Evolutionary conservation across 164 flowering plant species (phyloP).

Genomic region (Magnolia sinica): DNA sequence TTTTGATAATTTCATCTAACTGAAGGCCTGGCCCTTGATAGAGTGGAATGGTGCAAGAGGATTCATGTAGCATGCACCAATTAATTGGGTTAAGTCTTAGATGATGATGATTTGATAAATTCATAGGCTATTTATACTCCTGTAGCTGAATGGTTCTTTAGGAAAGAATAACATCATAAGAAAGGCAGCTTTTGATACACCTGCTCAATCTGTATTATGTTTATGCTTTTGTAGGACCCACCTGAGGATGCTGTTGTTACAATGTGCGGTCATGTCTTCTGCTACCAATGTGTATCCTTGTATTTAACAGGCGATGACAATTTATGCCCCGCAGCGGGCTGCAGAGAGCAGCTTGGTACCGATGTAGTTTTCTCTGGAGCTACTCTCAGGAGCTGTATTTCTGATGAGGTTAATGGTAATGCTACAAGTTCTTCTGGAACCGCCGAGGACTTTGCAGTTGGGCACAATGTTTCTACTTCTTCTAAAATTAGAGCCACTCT

Average conservation of each 20-base stretch:
- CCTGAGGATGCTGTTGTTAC: constrained; percentile 95
- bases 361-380: constrained; percentile 69
- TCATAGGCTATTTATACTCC: no score
- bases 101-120: no score
- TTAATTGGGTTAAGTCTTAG: no score
- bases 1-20: no score
- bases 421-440: constrained; percentile 25
- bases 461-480: constrained; percentile 46
- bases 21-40: no score
- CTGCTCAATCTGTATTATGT: neutral
- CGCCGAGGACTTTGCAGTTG: constrained; percentile 31
- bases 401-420: constrained; percentile 34
- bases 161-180: neutral
- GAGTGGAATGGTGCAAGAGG: no score
- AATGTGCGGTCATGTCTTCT: constrained; percentile 88
- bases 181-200: neutral
- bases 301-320: constrained; percentile 78
- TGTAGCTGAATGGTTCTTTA: no score
- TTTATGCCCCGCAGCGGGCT: constrained; percentile 58
- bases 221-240: constrained; percentile 62
- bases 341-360: constrained; percentile 65
- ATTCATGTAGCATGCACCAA: no score
- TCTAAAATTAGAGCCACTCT: constrained; percentile 78
- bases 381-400: constrained; percentile 50
- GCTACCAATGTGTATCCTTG: constrained; percentile 90